Evolutionary conservation across 768 basidiomycete species (phyloP), one percentile per base, ranked within the genome.

Genomic region (Podaxis carcinomalis): DNA sequence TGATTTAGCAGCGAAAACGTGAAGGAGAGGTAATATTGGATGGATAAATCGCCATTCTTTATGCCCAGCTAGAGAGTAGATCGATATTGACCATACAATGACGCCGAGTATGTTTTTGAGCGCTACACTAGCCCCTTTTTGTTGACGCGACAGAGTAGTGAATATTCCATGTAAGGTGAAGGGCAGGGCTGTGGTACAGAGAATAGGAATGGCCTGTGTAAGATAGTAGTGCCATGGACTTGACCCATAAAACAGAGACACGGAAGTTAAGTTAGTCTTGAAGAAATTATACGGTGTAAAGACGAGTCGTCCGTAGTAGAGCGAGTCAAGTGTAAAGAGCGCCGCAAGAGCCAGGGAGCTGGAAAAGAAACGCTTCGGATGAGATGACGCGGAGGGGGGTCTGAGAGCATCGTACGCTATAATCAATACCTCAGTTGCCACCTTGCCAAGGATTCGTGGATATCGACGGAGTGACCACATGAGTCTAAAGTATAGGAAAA

Each of bases 11-110:
- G 90, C 89, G 62, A 97, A 80, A 21, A 95, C 65, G 66, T 97
- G 88, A 42, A 96, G 74, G 32, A 93, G 73, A 0, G 97, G 95
- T 3, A 98, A 78, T 19, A 98, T 71, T 0, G 96, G 95, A 65
- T 98, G 95, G 5, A 98, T 76, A 75, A 99, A 98, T 6, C 97
- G 82, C 94, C 95, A 98, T 78, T 99, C 97, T 68, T 98, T 98
- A 77, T 99, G 97, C 1, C 90, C 88, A 1, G 90, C 80, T 2
- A 90, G 63, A 6, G 96, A 98, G 70, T 92, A 94, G 5, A 89
- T 70, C 2, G 68, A 67, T 32, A 88, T 70, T 0, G 89, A 86
- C 88, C 90, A 93, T 19, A 75, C 63, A 1, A 89, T 65, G 25
- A 79, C 73, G 2, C 73, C 75, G 0, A 85, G 71, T 68, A 93